Conservation (phyloP, 2,329 filamentous ascomycete genomes). For the Ophiostoma sp. region DNA sequence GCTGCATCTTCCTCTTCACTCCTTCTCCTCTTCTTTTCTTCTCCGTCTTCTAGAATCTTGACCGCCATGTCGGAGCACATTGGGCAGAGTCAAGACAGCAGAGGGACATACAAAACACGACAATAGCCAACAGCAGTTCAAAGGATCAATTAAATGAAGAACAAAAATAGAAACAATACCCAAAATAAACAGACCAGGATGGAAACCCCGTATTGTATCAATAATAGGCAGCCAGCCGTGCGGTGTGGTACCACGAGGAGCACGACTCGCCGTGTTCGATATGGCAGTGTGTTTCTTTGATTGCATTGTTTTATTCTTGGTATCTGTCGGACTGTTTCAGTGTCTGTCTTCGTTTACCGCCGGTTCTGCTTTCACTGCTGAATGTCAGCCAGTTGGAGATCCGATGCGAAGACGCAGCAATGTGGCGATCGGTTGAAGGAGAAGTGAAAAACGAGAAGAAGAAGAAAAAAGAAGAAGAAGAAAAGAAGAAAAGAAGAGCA, state of each 20-base stretch:
- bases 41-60: conserved; percentile 10
- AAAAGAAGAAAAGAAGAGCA: not conserved
- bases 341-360: too few relatives aligned
- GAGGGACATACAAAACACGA: too few relatives aligned
- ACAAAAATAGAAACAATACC: not conserved
- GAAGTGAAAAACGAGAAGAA: not conserved
- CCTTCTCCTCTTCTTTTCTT: not conserved
- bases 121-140: too few relatives aligned
- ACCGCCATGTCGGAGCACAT: conserved; percentile 16
- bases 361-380: too few relatives aligned
- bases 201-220: not conserved
- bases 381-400: not conserved
- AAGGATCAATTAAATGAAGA: too few relatives aligned
- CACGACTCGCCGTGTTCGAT: not conserved
- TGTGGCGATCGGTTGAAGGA: too few relatives aligned
- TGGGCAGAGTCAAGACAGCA: not conserved
- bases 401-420: not conserved
- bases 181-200: not conserved
- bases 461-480: not conserved
- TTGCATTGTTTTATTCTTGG: not conserved
- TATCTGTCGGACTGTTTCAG: not conserved
- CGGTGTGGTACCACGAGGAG: not conserved
- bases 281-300: not conserved
- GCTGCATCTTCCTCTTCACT: not conserved
- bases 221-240: conserved; percentile 10